Conservation (phyloP, 257 asterid genomes). For the Lavandula angustifolia region DNA sequence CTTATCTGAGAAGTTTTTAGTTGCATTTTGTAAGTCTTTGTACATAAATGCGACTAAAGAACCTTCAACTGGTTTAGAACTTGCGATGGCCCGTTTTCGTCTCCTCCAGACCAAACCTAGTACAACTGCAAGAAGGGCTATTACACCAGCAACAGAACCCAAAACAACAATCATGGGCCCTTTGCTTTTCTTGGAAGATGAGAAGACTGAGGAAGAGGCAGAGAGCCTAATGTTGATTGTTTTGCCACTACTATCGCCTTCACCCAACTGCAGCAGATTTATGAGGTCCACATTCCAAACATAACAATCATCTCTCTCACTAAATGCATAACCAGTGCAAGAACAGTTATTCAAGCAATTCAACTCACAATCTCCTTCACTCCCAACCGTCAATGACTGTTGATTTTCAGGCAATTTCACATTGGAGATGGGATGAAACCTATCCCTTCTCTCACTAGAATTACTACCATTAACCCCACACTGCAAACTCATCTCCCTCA, state of each 20-base stretch:
- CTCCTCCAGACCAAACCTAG: slow-evolving; percentile 29
- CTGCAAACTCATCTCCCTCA: slow-evolving; percentile 36
- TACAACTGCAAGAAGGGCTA: slow-evolving; percentile 24
- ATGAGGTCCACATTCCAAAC: slow-evolving; percentile 44
- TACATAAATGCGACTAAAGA: slow-evolving; percentile 40
- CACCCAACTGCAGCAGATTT: slow-evolving; percentile 39
- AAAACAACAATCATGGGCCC: slow-evolving; percentile 28
- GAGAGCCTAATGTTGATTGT: slow-evolving; percentile 38
- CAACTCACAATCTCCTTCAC: slow-evolving; percentile 39
- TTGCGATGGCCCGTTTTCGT: slow-evolving; percentile 23
- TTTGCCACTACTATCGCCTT: slow-evolving; percentile 41
- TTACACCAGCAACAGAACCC: slow-evolving; percentile 36
- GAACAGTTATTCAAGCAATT: slow-evolving; percentile 46
- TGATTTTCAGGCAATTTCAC: slow-evolving; percentile 32
- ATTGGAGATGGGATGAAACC: slow-evolving; percentile 21
- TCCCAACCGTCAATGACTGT: slow-evolving; percentile 22
- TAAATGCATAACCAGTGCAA: slow-evolving; percentile 48
- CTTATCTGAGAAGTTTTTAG: slow-evolving; percentile 49
- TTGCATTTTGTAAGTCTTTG: slow-evolving; percentile 46
- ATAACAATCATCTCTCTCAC: slow-evolving; percentile 30
- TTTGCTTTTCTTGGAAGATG: slow-evolving; percentile 29
- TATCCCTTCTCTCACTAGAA: slow-evolving; percentile 36
- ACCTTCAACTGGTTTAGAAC: slow-evolving; percentile 40
- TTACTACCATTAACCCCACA: slow-evolving; percentile 35
- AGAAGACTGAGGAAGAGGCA: slow-evolving; percentile 40